phyloP scores from a whole-genome alignment of 2,329 filamentous ascomycete genomes.

The Chaetomium globosum region DNA sequence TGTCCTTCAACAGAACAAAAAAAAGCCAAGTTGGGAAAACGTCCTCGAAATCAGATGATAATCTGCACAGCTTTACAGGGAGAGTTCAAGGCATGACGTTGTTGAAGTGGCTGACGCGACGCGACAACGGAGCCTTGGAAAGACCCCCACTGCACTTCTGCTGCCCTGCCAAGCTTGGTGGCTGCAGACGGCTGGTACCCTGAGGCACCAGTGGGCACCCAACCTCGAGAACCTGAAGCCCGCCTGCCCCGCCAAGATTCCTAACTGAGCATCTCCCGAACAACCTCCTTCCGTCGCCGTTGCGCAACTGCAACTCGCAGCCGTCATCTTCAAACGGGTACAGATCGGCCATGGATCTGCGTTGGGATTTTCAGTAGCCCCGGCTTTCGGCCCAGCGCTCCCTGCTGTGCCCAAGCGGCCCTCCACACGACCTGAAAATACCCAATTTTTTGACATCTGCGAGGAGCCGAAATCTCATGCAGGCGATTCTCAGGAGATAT shows the following conservation, averaged over 20 bases:
- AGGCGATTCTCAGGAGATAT: too few species aligned
- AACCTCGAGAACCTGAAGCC: not conserved
- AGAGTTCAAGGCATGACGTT: not conserved
- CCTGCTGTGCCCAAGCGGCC: not conserved
- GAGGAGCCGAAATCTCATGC: not conserved
- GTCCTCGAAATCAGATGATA: too few species aligned
- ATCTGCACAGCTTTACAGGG: not conserved
- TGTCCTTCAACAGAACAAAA: too few species aligned
- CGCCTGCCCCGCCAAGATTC: not conserved
- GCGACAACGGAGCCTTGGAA: not conserved
- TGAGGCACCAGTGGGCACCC: not conserved
- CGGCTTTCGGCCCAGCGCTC: constrained; percentile 11
- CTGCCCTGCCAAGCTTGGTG: constrained; percentile 7
- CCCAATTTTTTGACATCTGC: not conserved
- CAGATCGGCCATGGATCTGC: constrained; percentile 4
- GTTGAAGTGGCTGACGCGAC: not conserved
- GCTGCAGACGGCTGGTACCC: constrained; percentile 10
- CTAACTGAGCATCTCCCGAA: constrained; percentile 1
- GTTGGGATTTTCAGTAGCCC: not conserved
- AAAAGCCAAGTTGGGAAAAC: too few species aligned
- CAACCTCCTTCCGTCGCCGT: not conserved
- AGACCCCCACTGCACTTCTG: not conserved
- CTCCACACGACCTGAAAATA: not conserved
- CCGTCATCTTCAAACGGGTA: not conserved
- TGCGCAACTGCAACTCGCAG: not conserved